Percentiles rank a stretch among this genome's conserved stretches.
These are phyloP conservation scores for Brassica cretica DNA, from an alignment of 345 rosid species.

Conservation along the genomic window DNA sequence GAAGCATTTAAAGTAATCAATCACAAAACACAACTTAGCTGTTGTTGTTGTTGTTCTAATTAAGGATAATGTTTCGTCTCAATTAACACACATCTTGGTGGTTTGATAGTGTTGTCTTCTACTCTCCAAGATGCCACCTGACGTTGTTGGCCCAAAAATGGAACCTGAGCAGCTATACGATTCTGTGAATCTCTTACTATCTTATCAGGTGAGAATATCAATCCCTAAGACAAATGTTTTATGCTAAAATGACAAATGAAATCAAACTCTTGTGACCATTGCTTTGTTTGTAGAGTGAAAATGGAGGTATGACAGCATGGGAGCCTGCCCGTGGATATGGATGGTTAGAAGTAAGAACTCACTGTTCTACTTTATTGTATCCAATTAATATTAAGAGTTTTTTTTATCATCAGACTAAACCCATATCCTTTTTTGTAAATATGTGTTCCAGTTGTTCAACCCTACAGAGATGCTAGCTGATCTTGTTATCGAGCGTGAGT, in stretches of 20 bases:
- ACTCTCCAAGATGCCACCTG: conserved; percentile 35
- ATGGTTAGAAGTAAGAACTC: conserved; percentile 25
- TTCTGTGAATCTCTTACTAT: conserved; percentile 40
- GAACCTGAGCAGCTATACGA: conserved; percentile 36
- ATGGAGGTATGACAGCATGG: conserved; percentile 47
- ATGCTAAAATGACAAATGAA: neutral
- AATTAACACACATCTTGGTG: conserved; percentile 4
- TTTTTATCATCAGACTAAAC: neutral
- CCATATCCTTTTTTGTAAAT: neutral
- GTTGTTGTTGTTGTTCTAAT: neutral
- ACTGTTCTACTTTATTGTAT: neutral
- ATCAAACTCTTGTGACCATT: neutral
- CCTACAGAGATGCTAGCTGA: conserved; percentile 60
- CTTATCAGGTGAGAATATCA: conserved; percentile 41
- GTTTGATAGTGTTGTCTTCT: conserved; percentile 41
- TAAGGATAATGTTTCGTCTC: neutral
- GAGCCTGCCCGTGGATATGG: conserved; percentile 27
- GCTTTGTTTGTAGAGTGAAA: conserved; percentile 34
- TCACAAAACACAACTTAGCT: neutral
- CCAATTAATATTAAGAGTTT: neutral
- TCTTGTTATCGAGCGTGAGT: conserved; percentile 29
- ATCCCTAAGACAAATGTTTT: neutral
- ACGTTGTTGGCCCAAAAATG: conserved; percentile 40
- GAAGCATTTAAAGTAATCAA: conserved; percentile 56
- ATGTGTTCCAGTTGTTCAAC: conserved; percentile 50